Conservation (phyloP, 148 eudicot genomes). For the Agrostemma githago region DNA sequence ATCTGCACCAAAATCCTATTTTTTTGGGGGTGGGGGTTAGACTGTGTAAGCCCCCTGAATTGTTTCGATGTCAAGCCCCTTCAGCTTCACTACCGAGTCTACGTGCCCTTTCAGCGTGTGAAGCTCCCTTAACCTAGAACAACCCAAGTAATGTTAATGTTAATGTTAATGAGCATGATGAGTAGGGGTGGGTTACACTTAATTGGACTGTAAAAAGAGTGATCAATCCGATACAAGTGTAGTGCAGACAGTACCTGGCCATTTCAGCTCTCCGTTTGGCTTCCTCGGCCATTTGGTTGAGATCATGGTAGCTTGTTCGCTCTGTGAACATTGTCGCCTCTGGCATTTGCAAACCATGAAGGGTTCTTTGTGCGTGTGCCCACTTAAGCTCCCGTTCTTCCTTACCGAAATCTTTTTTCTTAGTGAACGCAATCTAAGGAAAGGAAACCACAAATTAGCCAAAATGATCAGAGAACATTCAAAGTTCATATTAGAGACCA, state of each 20-base stretch:
- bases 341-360: slow-evolving; percentile 79
- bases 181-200: not conserved
- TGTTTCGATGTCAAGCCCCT: slow-evolving; percentile 42
- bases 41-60: slow-evolving; percentile 44
- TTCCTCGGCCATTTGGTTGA: slow-evolving; percentile 93
- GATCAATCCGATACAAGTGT: not conserved
- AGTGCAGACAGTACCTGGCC: slow-evolving; percentile 47
- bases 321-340: slow-evolving; percentile 67
- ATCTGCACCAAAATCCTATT: slow-evolving; percentile 17
- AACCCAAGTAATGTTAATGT: not conserved
- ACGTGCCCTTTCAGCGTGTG: slow-evolving; percentile 43
- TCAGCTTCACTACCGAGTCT: slow-evolving; percentile 41
- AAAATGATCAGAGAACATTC: not conserved
- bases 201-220: too few species aligned
- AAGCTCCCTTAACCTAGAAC: slow-evolving; percentile 35
- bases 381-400: slow-evolving; percentile 89
- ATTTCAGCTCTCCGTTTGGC: slow-evolving; percentile 93
- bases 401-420: slow-evolving; percentile 89
- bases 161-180: too few species aligned
- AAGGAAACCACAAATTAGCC: not conserved
- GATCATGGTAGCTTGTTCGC: slow-evolving; percentile 55
- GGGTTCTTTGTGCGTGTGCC: slow-evolving; percentile 96
- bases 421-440: slow-evolving; percentile 79
- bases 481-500: not conserved
- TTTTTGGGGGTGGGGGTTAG: slow-evolving; percentile 12